Evolutionary conservation across 257 asterid genomes (phyloP).

Genomic region (Gentiana macrophylla): DNA sequence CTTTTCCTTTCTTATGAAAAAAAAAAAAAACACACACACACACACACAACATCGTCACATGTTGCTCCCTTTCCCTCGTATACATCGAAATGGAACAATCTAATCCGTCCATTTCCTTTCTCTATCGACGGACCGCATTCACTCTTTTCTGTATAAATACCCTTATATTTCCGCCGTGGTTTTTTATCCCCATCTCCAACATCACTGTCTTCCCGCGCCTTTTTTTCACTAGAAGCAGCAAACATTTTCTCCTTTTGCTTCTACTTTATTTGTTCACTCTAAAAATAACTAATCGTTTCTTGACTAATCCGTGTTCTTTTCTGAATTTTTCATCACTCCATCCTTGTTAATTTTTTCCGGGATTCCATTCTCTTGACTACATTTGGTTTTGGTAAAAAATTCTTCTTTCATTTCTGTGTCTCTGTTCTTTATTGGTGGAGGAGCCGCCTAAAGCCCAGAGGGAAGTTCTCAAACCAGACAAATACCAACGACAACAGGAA

Average conservation of each 20-base stretch:
- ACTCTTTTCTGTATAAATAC: too few relatives aligned
- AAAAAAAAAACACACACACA: too few relatives aligned
- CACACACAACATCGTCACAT: too few relatives aligned
- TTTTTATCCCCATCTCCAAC: slow-evolving; percentile 4
- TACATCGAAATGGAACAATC: too few relatives aligned
- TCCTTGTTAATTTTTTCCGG: slow-evolving; percentile 15
- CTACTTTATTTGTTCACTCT: background rate
- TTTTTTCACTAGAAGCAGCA: slow-evolving; percentile 8
- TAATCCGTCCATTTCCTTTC: too few relatives aligned
- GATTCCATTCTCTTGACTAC: background rate
- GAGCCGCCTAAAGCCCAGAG: slow-evolving; percentile 30
- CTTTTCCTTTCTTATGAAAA: too few relatives aligned
- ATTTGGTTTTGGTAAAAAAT: background rate
- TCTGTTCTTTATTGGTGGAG: background rate
- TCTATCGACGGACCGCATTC: too few relatives aligned
- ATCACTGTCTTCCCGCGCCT: slow-evolving; percentile 8
- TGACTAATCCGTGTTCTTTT: slow-evolving; percentile 19
- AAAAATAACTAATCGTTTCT: slow-evolving; percentile 29
- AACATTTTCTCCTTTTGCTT: slow-evolving; percentile 10
- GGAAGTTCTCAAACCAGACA: slow-evolving; percentile 30
- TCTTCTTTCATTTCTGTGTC: background rate
- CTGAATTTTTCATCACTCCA: slow-evolving; percentile 8
- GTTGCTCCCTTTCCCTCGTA: too few relatives aligned
- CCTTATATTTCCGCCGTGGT: background rate
- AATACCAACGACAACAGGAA: slow-evolving; percentile 12